phyloP scores from a whole-genome alignment of 73 alveolate genomes.

The Paramecium caudatum region DNA sequence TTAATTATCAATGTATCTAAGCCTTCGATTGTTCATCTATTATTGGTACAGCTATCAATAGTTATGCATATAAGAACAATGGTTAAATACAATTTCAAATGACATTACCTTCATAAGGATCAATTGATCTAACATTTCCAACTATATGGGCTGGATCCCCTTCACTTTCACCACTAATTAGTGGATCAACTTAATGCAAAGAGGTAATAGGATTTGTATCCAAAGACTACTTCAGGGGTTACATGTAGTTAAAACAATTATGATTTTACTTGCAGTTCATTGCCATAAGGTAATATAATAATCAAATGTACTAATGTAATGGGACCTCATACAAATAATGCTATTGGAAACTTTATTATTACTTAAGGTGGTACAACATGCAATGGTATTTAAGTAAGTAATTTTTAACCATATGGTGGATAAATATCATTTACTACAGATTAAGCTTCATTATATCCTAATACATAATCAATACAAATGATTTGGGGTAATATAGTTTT shows the following conservation, averaged over 20 bases:
- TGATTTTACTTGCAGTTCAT: not conserved
- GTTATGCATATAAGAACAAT: slow-evolving; percentile 5
- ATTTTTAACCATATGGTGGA: slow-evolving; percentile 33
- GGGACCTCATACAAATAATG: slow-evolving; percentile 5
- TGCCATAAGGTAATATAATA: not conserved
- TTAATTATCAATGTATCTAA: not conserved
- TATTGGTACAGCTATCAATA: slow-evolving; percentile 24
- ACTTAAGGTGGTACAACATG: not conserved
- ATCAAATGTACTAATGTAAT: slow-evolving; percentile 19
- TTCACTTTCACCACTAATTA: slow-evolving; percentile 16
- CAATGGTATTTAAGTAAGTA: not conserved
- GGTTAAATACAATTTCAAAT: not conserved
- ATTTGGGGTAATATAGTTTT: not conserved
- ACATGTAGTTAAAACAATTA: not conserved
- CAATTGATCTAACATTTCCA: slow-evolving; percentile 54
- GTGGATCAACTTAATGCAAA: slow-evolving; percentile 24
- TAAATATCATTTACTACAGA: not conserved
- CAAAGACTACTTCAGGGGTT: not conserved
- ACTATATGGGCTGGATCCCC: slow-evolving; percentile 44
- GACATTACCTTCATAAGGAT: not conserved
- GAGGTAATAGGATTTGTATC: not conserved
- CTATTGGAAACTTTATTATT: not conserved
- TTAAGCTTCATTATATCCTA: slow-evolving; percentile 21
- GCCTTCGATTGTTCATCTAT: slow-evolving; percentile 51
- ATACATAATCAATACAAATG: not conserved